Evolutionary conservation across 202 grass and related monocot genomes (phyloP).

Genomic region (Cymbopogon flexuosus): DNA sequence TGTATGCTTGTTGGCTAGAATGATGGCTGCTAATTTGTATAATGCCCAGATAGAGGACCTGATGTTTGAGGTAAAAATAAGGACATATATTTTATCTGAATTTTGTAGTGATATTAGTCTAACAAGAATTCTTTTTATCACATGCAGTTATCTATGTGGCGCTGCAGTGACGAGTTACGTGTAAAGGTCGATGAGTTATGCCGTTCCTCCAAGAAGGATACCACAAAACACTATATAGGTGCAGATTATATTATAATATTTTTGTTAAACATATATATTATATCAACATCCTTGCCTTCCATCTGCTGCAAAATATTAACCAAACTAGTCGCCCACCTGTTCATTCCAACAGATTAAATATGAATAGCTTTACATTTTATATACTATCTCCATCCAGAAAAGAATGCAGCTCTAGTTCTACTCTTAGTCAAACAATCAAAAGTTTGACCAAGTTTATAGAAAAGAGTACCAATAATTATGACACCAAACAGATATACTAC

Average conservation of each 20-base stretch:
- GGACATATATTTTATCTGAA: not conserved
- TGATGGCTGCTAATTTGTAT: slow-evolving; percentile 94
- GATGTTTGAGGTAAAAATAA: slow-evolving; percentile 85
- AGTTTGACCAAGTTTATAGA: not conserved
- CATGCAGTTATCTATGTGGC: slow-evolving; percentile 93
- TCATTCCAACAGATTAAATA: not conserved
- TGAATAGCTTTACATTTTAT: not conserved
- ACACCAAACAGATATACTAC: not conserved
- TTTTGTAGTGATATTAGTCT: slow-evolving; percentile 20
- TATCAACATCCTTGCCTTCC: not conserved
- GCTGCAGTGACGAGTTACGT: slow-evolving; percentile 77
- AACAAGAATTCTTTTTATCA: not conserved
- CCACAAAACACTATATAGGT: slow-evolving; percentile 91
- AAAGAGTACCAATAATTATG: not conserved
- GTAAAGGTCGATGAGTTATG: slow-evolving; percentile 47
- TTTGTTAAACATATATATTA: not conserved
- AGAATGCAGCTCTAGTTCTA: not conserved
- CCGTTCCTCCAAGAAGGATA: slow-evolving; percentile 69
- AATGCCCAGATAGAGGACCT: slow-evolving; percentile 93
- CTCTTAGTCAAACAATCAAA: too few species aligned
- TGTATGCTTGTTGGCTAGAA: slow-evolving; percentile 90
- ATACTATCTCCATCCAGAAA: not conserved
- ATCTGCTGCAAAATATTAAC: slow-evolving; percentile 4
- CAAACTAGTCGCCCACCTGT: not conserved
- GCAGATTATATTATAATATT: slow-evolving; percentile 17